A percentile compares a stretch with the other conserved stretches of the same genome.
These are phyloP conservation scores for Platanthera zijinensis DNA, from an alignment of 106 monocot species.

Conservation along the genomic window DNA sequence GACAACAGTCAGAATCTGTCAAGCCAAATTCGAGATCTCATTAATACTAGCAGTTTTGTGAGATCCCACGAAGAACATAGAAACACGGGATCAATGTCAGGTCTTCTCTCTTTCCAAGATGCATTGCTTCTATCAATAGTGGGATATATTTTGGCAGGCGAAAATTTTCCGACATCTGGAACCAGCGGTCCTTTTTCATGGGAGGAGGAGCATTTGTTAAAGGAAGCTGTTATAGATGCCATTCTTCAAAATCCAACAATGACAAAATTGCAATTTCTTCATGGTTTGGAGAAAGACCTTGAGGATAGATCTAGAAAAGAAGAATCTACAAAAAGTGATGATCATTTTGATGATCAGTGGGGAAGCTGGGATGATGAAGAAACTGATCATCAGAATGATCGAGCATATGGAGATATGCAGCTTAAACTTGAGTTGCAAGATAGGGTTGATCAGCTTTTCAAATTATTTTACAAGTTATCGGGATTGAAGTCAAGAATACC, in stretches of 20 bases:
- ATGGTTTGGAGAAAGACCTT: slow-evolving; percentile 72
- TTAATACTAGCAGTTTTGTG: slow-evolving; percentile 46
- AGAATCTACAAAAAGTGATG: slow-evolving; percentile 14
- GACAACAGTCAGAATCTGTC: slow-evolving; percentile 81
- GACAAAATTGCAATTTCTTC: slow-evolving; percentile 53
- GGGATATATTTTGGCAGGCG: slow-evolving; percentile 93
- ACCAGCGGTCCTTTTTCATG: slow-evolving; percentile 79
- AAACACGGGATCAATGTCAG: slow-evolving; percentile 12
- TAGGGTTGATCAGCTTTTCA: slow-evolving; percentile 82
- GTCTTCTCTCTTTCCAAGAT: slow-evolving; percentile 79
- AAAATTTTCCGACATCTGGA: slow-evolving; percentile 69
- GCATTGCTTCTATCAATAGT: slow-evolving; percentile 64
- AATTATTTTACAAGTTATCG: slow-evolving; percentile 71
- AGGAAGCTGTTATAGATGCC: slow-evolving; percentile 79
- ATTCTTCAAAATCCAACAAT: slow-evolving; percentile 48
- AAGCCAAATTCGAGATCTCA: slow-evolving; percentile 87
- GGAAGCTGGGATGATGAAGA: slow-evolving; percentile 87
- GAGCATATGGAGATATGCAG: slow-evolving; percentile 70
- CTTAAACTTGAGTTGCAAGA: slow-evolving; percentile 90
- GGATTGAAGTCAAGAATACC: slow-evolving; percentile 57
- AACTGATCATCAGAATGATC: slow-evolving; percentile 38
- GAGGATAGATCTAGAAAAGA: slow-evolving; percentile 40
- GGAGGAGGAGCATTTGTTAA: slow-evolving; percentile 90
- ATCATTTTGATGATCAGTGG: slow-evolving; percentile 93
- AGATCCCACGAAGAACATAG: slow-evolving; percentile 19